These are phyloP conservation scores for Rhodotorula sp. DNA, from an alignment of 1,284 basidiomycete species.

Conservation along the genomic window DNA sequence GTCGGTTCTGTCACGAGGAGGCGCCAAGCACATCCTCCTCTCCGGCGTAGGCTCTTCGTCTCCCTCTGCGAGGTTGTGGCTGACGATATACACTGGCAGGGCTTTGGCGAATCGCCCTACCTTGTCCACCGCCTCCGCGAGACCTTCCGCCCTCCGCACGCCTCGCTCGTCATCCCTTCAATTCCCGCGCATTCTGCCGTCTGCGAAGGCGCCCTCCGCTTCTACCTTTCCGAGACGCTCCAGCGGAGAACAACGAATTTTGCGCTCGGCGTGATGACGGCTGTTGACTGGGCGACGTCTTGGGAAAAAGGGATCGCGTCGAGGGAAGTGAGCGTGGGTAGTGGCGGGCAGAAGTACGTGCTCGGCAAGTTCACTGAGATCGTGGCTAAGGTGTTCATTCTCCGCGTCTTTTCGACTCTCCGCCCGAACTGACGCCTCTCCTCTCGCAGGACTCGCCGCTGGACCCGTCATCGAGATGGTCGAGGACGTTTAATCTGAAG, in stretches of 20 bases:
- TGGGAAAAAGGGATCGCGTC: neutral
- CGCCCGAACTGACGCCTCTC: neutral
- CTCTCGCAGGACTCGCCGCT: neutral
- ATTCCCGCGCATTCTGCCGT: constrained; percentile 21
- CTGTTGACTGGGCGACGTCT: constrained; percentile 17
- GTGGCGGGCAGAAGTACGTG: constrained; percentile 9
- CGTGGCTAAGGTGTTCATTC: constrained; percentile 1
- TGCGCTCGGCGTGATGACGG: constrained; percentile 13
- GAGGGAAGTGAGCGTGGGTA: neutral
- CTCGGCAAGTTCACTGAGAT: constrained; percentile 12
- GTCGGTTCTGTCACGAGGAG: constrained; percentile 8
- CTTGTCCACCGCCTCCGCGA: constrained; percentile 2
- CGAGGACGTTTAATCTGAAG: constrained; percentile 5
- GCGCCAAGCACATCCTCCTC: constrained; percentile 18
- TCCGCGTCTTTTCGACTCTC: neutral
- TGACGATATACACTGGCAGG: too few species aligned
- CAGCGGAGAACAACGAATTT: neutral
- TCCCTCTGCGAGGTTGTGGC: too few species aligned
- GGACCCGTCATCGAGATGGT: neutral
- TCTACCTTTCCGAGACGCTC: constrained; percentile 18
- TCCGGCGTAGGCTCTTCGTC: constrained; percentile 1
- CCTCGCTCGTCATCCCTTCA: constrained; percentile 10
- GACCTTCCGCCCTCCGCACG: neutral
- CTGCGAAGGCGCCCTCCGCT: constrained; percentile 16
- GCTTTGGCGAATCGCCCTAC: constrained; percentile 28